Evolutionary conservation across 148 eudicot species (phyloP).

Genomic region (Arbutus unedo): DNA sequence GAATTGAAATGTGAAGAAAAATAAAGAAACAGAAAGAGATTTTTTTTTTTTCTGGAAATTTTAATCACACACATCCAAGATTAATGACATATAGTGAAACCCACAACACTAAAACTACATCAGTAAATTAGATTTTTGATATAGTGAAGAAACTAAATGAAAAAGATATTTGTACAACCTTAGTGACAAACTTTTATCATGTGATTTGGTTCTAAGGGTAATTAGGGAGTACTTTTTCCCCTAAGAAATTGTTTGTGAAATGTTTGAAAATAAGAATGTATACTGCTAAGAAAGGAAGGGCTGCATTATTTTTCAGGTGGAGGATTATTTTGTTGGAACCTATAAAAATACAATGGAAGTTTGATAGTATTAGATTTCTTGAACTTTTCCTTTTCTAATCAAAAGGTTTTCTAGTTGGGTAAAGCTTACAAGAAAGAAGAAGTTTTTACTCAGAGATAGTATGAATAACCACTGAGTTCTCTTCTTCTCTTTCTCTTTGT

Average conservation of each 20-base stretch:
- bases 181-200: background rate
- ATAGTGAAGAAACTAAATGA: background rate
- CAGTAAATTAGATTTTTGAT: background rate
- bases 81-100: background rate
- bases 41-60: background rate
- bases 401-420: background rate
- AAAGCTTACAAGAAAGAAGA: background rate
- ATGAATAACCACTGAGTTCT: background rate
- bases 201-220: background rate
- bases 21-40: background rate
- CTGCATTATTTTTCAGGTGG: background rate
- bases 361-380: background rate
- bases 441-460: background rate
- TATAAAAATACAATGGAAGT: background rate
- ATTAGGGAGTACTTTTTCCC: background rate
- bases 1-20: background rate
- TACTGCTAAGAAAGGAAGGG: background rate
- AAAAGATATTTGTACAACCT: background rate
- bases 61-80: background rate
- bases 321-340: background rate
- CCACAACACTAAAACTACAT: background rate
- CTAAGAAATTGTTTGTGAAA: background rate
- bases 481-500: background rate
- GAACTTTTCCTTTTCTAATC: background rate
- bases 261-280: background rate